Evolutionary conservation across 1,139 yeast genomes (phyloP).

Genomic region (Scheffersomyces lignicola): DNA sequence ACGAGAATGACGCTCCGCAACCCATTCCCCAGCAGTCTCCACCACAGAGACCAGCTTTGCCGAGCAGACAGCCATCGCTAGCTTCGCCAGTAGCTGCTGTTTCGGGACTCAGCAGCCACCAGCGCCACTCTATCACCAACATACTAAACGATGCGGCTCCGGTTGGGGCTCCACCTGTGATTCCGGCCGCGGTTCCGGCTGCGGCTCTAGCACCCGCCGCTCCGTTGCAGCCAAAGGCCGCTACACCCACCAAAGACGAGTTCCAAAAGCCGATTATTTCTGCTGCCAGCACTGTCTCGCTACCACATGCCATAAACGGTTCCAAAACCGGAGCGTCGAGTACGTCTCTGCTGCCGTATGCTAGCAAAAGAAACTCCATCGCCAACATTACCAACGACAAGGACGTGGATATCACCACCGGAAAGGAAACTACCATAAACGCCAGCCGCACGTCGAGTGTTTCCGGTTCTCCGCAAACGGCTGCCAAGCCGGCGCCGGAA

Average conservation of each 20-base stretch:
- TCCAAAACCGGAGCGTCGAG: background rate
- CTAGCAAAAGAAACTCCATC: slow-evolving; percentile 40
- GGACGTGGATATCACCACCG: slow-evolving; percentile 38
- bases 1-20: slow-evolving; percentile 14
- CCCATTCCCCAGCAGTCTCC: slow-evolving; percentile 5
- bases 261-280: slow-evolving; percentile 10
- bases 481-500: slow-evolving; percentile 11
- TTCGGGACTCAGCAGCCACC: slow-evolving; percentile 11
- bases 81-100: background rate
- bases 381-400: slow-evolving; percentile 48
- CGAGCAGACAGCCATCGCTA: slow-evolving; percentile 2
- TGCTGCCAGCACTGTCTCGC: background rate
- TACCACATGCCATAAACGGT: background rate
- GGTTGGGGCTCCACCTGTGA: slow-evolving; percentile 9
- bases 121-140: slow-evolving; percentile 31
- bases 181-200: slow-evolving; percentile 4
- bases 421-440: slow-evolving; percentile 11
- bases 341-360: slow-evolving; percentile 8
- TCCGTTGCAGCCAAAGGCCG: background rate
- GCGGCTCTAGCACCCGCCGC: background rate
- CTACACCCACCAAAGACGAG: background rate
- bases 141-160: slow-evolving; percentile 25
- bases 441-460: slow-evolving; percentile 1
- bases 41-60: slow-evolving; percentile 5
- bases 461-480: slow-evolving; percentile 17